Base-by-base conservation (phyloP, 306 rosid species). In the Vigna reflexopilosa region DNA sequence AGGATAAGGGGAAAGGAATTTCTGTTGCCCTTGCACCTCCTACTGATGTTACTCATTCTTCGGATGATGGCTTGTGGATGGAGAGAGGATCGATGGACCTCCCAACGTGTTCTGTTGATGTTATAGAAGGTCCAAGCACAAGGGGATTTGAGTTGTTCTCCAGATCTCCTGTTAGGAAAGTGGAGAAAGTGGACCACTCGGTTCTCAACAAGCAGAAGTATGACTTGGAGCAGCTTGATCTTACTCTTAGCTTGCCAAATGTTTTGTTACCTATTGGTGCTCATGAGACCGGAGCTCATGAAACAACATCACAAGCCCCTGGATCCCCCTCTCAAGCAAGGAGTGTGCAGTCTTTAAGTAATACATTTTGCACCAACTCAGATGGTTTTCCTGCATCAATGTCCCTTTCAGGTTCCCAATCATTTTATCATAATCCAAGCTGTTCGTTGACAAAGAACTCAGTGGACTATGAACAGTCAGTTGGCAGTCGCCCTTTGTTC, bases 371-470 rank as follows among this genome's bases (percentile, higher is more conserved):
- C 26, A 86, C 96, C 50, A 86, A 90, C 85, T 95, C 99, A 0
- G 98, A 95, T 84, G 99, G 98, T 73, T 91, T 95, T 82, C 89
- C 98, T 32, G 93, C 95, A 32, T 95, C 99, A 2, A 87, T 95
- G 88, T 91, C 99, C 9, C 86, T 87, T 83, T 95, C 99, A 69
- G 99, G 99, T 77, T 95, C 99, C 17, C 99, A 93, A 80, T 93
- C 98, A 38, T 78, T 95, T 47, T 93, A 88, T 83, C 99, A 95
- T 85, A 93, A 95, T 17, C 98, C 98, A 66, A 93, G 99, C 87
- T 95, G 99, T 80, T 95, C 99, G 26, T 79, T 93, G 73, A 93
- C 97, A 7, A 97, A 91, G 84, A 93, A 89, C 80, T 87, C 95
- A 2, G 36, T 95, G 86, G 99, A 95, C 81, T 91, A 79, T 52